Conservation (phyloP, 306 rosid species). For the Glycine latifolia region DNA sequence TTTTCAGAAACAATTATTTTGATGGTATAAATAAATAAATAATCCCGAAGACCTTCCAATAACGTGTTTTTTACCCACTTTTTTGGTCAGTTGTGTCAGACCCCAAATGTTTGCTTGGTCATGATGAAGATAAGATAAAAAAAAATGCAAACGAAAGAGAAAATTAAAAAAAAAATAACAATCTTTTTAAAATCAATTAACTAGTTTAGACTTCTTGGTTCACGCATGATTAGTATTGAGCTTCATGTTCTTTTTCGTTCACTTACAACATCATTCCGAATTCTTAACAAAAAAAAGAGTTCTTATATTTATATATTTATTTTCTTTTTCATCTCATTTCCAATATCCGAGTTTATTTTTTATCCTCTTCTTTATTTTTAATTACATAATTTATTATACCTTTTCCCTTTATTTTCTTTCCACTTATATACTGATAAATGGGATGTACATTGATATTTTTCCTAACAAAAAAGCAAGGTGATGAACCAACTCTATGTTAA, state of each 20-base stretch:
- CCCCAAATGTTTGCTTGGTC: background rate
- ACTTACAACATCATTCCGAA: background rate
- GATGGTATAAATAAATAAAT: background rate
- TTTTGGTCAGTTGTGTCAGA: background rate
- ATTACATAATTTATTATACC: too few species aligned
- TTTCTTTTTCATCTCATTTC: too few species aligned
- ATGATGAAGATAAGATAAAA: conserved; percentile 9
- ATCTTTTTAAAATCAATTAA: background rate
- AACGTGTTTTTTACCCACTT: background rate
- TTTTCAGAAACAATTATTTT: background rate
- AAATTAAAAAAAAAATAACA: background rate
- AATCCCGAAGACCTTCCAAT: background rate
- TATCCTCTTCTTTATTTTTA: too few species aligned
- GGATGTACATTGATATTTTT: too few species aligned
- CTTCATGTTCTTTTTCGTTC: background rate
- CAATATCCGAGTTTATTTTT: too few species aligned
- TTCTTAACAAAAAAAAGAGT: background rate
- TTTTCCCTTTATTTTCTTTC: too few species aligned
- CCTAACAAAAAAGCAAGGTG: background rate
- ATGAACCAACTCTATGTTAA: background rate
- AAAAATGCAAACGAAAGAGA: background rate
- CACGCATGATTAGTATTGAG: background rate
- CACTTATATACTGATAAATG: too few species aligned
- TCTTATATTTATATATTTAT: too few species aligned
- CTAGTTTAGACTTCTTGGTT: too few species aligned